A percentile compares a stretch with the other conserved stretches of the same genome.
Conservation (phyloP, 805 yeast genomes). For the Monosporozyma servazzii region DNA sequence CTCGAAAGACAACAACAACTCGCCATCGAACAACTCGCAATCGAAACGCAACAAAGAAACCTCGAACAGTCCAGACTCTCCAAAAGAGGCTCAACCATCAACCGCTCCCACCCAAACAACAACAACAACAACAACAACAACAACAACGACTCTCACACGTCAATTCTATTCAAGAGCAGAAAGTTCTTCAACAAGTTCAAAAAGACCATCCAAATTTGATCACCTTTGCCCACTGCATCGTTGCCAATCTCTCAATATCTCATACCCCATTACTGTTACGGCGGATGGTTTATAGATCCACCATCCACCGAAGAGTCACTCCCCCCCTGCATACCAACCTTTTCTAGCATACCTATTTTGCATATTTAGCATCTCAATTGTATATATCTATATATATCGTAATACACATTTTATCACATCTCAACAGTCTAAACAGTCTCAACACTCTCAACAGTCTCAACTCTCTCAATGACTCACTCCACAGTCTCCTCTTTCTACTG, state of each 20-base stretch:
- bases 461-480: too few relatives aligned
- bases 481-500: too few relatives aligned
- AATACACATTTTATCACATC: too few relatives aligned
- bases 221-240: too few relatives aligned
- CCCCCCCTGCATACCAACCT: not conserved
- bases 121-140: not conserved
- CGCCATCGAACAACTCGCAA: not conserved
- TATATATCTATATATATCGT: too few relatives aligned
- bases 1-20: not conserved
- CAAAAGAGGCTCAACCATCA: not conserved
- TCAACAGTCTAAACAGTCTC: too few relatives aligned
- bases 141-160: not conserved
- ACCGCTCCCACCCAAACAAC: not conserved
- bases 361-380: not conserved
- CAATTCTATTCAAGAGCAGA: not conserved
- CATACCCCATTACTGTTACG: too few relatives aligned
- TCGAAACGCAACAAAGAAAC: not conserved
- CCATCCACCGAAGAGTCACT: too few relatives aligned
- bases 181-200: constrained; percentile 3
- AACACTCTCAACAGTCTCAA: too few relatives aligned
- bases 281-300: not conserved
- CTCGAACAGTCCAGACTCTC: not conserved
- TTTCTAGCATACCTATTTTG: not conserved
- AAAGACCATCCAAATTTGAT: constrained; percentile 4
- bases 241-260: too few relatives aligned